Evolutionary conservation across 2,329 filamentous ascomycete genomes (phyloP), one percentile per base, ranked within the genome.

Genomic region (Aspergillus viridinutans): DNA sequence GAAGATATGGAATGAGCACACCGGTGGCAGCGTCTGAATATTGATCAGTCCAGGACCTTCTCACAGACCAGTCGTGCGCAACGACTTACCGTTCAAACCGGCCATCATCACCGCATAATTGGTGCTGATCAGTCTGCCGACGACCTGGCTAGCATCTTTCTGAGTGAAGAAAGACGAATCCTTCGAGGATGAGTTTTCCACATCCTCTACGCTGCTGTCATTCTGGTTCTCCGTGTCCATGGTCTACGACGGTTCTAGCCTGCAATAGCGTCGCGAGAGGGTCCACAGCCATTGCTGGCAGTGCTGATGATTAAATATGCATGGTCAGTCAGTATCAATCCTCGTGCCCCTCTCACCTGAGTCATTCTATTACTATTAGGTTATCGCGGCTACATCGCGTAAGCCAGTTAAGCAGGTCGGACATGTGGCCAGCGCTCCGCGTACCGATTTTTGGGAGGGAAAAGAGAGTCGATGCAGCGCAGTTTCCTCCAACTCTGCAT

Each of bases 1-100:
- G 63, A 42, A 67, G 61, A 48, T 67, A 67, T 8, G 64, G 64
- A 38, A 67, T 67, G 23, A 65, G 56, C 21, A 64, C 62, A 5
- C 64, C 64, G n/a, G 61, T 60, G 14, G 60, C 58, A 26, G 64
- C 62, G 20, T 67, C 64, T 67, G 28, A 17, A 52, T 26, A 38
- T n/a, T 10, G 20, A 48, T 57, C 23, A 57, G 32, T 23, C 20
- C 4, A 17, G 6, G 29, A 12, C 14, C 12, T 14, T 14, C 23
- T 14, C 43, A 21, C 23, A 17, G 20, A 14, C 7, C 35, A 23
- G 23, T 4, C 7, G 20, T 17, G 21, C 14, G 29, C 12, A 35
- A 40, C 17, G 28, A 51, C 40, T 7, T 59, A 67, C 64, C 63
- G 42, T 67, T 67, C 50, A 67, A 48, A 8, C 64, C 63, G 5